Evolutionary conservation across 495 filamentous ascomycete species (phyloP), one percentile per base, ranked within the genome.

Genomic region (Polyplosphaeria fusca): DNA sequence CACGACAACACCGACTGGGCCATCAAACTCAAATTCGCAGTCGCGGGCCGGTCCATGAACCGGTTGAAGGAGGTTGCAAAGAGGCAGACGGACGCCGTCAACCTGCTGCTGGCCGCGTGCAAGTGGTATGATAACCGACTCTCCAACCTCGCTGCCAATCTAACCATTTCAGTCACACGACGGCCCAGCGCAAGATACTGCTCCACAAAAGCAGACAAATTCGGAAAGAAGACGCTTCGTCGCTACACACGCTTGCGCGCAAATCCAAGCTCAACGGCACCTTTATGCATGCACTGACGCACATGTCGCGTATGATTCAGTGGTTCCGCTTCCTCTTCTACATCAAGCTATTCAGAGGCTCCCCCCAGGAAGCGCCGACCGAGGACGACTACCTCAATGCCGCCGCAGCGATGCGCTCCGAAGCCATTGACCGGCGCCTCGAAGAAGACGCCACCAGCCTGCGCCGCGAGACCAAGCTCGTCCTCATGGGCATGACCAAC

Each of bases 141-240:
- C 30, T 7, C 14, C 14, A 35, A 14, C 30, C 30, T 35, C n/a
- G n/a, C n/a, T 12, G 23, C 16, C 11, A 41, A 14, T 32, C 48
- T 55, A 61, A 50, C 50, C 23, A 20, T 5, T n/a, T 27, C 44
- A 62, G 59, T 32, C 59, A 62, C 24, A 52, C 52, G 4, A 62
- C 59, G 19, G 59, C 59, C 19, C 59, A 62, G 24, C 37, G 59
- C 13, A 62, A 62, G 40, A 62, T 62, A 24, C 37, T 62, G 28
- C 32, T 62, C 5, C 59, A 62, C 22, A 62, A 62, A 32, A 62
- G 59, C 32, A 51, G 59, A 32, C 59, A 62, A 26, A 62, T 62
- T 20, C 37, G 59, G 25, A 62, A 62, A 43, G 59, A 55, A 13
- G 58, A 57, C 28, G 39, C 52, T 23, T 56, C 59, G 12, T 52